Percentiles rank a stretch among this genome's conserved stretches.
Evolutionary conservation across 495 filamentous ascomycete species (phyloP).

Genomic region (Podospora comata): DNA sequence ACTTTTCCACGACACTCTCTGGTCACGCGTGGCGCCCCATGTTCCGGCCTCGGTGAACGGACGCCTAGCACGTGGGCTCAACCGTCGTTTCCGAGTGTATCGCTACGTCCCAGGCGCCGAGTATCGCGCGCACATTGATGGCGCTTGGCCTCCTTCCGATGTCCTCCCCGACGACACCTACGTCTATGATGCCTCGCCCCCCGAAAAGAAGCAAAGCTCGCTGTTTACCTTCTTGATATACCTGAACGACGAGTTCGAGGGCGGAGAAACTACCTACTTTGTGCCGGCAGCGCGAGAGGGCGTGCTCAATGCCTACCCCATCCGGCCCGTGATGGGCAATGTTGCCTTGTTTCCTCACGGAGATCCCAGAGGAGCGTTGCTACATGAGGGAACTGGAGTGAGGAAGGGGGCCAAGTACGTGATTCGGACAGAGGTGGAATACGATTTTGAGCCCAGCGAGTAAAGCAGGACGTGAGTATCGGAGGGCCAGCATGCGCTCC

Average conservation of each 20-base stretch:
- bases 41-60: slow-evolving; percentile 38
- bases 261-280: slow-evolving; percentile 52
- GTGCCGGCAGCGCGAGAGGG: slow-evolving; percentile 44
- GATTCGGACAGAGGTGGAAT: slow-evolving; percentile 48
- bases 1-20: slow-evolving; percentile 41
- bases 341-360: slow-evolving; percentile 49
- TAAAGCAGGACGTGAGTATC: neutral
- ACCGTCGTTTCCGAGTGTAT: slow-evolving; percentile 49
- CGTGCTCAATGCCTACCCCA: slow-evolving; percentile 45
- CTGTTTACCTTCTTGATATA: slow-evolving; percentile 53
- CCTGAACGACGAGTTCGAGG: slow-evolving; percentile 51
- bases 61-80: slow-evolving; percentile 41
- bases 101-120: slow-evolving; percentile 51
- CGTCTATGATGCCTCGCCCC: slow-evolving; percentile 45
- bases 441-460: slow-evolving; percentile 38
- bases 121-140: slow-evolving; percentile 47
- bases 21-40: slow-evolving; percentile 39
- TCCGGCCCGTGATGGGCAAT: slow-evolving; percentile 47
- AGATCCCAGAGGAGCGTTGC: slow-evolving; percentile 40
- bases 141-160: slow-evolving; percentile 48
- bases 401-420: slow-evolving; percentile 47
- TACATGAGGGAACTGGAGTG: slow-evolving; percentile 51
- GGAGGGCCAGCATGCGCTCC: neutral
- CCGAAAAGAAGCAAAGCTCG: slow-evolving; percentile 43
- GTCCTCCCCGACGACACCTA: slow-evolving; percentile 41